A percentile compares a stretch with the other conserved stretches of the same genome.
phyloP scores from a whole-genome alignment of 805 yeast genomes.

The Starmerella sp. region DNA sequence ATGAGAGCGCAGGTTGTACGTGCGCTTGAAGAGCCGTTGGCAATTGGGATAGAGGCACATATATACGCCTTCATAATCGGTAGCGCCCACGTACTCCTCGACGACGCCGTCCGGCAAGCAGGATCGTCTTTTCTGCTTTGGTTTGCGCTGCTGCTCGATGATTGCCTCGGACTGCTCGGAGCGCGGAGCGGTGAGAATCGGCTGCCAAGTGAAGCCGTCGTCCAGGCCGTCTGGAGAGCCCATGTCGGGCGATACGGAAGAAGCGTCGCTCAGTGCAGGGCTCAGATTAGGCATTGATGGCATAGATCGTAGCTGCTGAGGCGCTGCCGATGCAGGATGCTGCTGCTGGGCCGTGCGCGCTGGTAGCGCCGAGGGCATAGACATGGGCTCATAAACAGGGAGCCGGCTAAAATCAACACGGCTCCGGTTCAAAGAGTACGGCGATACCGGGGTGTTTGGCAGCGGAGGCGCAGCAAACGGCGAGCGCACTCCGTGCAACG shows the following conservation, averaged over 20 bases:
- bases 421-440: neutral
- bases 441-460: neutral
- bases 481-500: neutral
- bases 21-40: conserved; percentile 70
- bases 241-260: conserved; percentile 15
- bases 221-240: conserved; percentile 10
- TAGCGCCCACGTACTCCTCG: conserved; percentile 72
- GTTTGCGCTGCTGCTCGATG: conserved; percentile 27
- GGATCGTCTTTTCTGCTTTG: conserved; percentile 37
- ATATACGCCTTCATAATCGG: conserved; percentile 58
- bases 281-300: conserved; percentile 10
- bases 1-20: conserved; percentile 89
- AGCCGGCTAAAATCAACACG: neutral
- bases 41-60: conserved; percentile 69
- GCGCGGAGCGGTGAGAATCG: conserved; percentile 29
- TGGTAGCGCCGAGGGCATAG: neutral
- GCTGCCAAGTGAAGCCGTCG: conserved; percentile 28
- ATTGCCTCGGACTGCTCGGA: conserved; percentile 28
- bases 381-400: neutral
- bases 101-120: conserved; percentile 81
- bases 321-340: neutral
- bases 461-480: conserved; percentile 2
- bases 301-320: neutral
- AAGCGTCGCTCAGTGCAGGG: conserved; percentile 18
- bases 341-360: neutral